Evolutionary conservation across 2,329 filamentous ascomycete species (phyloP).

Genomic region (Cytospora schulzeri): DNA sequence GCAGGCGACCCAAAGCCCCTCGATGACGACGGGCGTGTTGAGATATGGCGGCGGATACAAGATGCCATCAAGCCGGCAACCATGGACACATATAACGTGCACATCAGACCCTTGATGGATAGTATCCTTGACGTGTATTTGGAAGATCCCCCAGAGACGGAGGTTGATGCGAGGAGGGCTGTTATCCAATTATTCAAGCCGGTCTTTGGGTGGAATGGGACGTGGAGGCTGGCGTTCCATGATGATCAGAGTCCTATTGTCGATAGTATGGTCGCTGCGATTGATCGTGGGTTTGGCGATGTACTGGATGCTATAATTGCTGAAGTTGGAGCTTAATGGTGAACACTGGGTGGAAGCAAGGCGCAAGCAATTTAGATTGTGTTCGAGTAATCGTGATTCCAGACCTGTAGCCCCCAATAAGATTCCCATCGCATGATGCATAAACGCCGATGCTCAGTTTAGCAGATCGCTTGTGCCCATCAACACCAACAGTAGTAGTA

Average conservation of each 20-base stretch:
- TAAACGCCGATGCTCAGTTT: slow-evolving; percentile 3
- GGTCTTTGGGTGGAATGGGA: slow-evolving; percentile 31
- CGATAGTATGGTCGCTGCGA: slow-evolving; percentile 30
- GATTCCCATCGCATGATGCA: background rate
- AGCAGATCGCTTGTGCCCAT: background rate
- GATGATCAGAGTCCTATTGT: slow-evolving; percentile 28
- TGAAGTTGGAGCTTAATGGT: background rate
- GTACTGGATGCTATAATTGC: slow-evolving; percentile 29
- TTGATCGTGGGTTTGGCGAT: slow-evolving; percentile 31
- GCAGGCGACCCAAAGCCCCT: slow-evolving; percentile 15
- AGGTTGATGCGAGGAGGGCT: slow-evolving; percentile 23
- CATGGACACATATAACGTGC: slow-evolving; percentile 30
- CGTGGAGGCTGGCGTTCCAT: slow-evolving; percentile 32
- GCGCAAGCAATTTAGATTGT: background rate
- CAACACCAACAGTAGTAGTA: slow-evolving; percentile 38
- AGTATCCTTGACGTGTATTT: slow-evolving; percentile 29
- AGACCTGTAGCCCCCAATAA: background rate
- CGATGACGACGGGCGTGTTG: slow-evolving; percentile 26
- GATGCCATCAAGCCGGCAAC: slow-evolving; percentile 30
- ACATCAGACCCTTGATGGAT: slow-evolving; percentile 25
- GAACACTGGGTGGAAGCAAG: background rate
- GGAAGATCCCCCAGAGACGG: slow-evolving; percentile 27
- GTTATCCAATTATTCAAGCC: slow-evolving; percentile 29
- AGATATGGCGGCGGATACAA: slow-evolving; percentile 32
- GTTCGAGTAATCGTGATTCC: background rate